Conservation (phyloP, 441 rosid genomes). For the Eugenia klotzschiana region DNA sequence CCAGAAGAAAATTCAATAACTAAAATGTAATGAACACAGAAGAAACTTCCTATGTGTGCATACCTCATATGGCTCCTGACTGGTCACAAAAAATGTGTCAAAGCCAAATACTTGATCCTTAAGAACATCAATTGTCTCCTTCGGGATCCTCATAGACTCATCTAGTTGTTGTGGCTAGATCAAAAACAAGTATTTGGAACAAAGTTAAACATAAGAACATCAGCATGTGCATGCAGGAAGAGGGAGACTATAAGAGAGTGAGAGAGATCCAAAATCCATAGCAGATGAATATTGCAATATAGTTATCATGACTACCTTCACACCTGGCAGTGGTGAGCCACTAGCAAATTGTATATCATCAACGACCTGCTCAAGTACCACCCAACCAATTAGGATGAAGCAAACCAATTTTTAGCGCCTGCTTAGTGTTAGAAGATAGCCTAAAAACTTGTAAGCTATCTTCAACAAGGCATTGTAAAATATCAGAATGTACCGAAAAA, state of each 20-base stretch:
- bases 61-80: conserved; percentile 95
- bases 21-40: background rate
- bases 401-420: background rate
- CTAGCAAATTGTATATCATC: conserved; percentile 46
- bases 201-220: conserved; percentile 7
- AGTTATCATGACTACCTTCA: conserved; percentile 56
- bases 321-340: conserved; percentile 93
- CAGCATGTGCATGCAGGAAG: background rate
- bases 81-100: conserved; percentile 86
- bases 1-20: background rate
- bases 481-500: background rate
- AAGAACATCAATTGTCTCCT: conserved; percentile 69
- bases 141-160: conserved; percentile 68
- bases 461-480: background rate
- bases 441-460: background rate
- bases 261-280: background rate
- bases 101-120: conserved; percentile 90
- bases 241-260: background rate
- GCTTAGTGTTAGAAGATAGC: background rate
- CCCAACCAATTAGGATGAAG: conserved; percentile 1
- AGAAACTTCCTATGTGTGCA: background rate
- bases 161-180: conserved; percentile 59
- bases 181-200: conserved; percentile 6
- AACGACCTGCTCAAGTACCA: conserved; percentile 37
- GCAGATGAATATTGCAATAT: background rate